Percentiles rank a stretch among this genome's conserved stretches.
phyloP scores from a whole-genome alignment of 192 early-diverging fungal species.

The Obelidium mucronatum region DNA sequence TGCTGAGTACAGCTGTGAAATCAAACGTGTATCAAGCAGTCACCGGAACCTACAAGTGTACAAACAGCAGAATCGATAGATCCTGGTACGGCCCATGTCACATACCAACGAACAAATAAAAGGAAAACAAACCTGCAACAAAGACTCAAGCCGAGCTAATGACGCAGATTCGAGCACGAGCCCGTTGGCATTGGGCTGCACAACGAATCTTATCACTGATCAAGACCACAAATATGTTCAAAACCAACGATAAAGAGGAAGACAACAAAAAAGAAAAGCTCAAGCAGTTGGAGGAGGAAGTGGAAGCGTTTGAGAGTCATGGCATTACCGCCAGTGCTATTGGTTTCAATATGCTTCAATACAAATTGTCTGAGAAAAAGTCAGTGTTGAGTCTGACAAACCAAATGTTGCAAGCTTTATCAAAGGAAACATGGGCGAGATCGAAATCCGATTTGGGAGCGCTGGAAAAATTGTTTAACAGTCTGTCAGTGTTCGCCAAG shows the following conservation, averaged over 20 bases:
- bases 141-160: too few species aligned
- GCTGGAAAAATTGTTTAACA: slow-evolving; percentile 22
- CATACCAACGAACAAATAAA: too few species aligned
- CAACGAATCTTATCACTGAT: neutral
- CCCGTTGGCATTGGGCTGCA: neutral
- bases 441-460: slow-evolving; percentile 11
- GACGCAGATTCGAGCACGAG: too few species aligned
- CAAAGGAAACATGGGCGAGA: neutral
- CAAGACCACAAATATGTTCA: neutral
- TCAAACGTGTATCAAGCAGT: too few species aligned
- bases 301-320: neutral
- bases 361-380: neutral
- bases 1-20: too few species aligned
- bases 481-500: slow-evolving; percentile 30
- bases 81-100: too few species aligned
- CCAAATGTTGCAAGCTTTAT: neutral
- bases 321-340: slow-evolving; percentile 11
- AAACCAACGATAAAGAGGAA: too few species aligned
- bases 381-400: neutral
- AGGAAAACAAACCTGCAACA: too few species aligned
- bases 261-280: neutral
- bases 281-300: neutral
- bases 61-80: too few species aligned
- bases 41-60: too few species aligned
- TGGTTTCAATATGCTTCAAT: slow-evolving; percentile 4